A percentile compares a stretch with the other conserved stretches of the same genome.
These are phyloP conservation scores for Posidonia australis DNA, from an alignment of 106 monocot species.

Conservation along the genomic window DNA sequence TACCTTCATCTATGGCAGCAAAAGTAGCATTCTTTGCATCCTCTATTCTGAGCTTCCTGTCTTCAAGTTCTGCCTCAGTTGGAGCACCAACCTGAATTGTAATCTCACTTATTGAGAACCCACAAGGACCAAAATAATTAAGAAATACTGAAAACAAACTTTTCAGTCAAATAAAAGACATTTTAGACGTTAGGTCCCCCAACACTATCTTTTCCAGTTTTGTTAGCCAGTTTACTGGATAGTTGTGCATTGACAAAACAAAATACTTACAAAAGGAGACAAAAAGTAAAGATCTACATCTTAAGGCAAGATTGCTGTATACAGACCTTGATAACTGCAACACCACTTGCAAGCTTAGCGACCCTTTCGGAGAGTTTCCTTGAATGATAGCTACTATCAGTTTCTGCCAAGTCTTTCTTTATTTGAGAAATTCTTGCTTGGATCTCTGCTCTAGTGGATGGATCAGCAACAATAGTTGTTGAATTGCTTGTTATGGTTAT, in stretches of 20 bases:
- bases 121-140: neutral
- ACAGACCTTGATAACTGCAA: slow-evolving; percentile 85
- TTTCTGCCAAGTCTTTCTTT: slow-evolving; percentile 77
- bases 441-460: slow-evolving; percentile 72
- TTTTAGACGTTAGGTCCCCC: no score
- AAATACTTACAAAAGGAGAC: no score
- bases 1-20: slow-evolving; percentile 92
- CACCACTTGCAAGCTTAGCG: slow-evolving; percentile 84
- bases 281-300: neutral
- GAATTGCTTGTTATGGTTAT: slow-evolving; percentile 73
- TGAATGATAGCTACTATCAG: slow-evolving; percentile 49
- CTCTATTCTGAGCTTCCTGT: slow-evolving; percentile 83
- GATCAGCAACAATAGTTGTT: slow-evolving; percentile 86
- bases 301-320: neutral
- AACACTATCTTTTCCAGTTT: no score
- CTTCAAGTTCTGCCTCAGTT: slow-evolving; percentile 90
- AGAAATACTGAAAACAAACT: no score
- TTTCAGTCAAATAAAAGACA: no score
- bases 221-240: no score
- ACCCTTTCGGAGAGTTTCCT: slow-evolving; percentile 81
- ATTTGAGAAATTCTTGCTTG: slow-evolving; percentile 90
- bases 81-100: slow-evolving; percentile 66
- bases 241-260: no score
- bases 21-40: slow-evolving; percentile 95
- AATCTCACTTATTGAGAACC: neutral